Base-by-base conservation (phyloP, 768 basidiomycete genomes). In the Termitomyces sp. region DNA sequence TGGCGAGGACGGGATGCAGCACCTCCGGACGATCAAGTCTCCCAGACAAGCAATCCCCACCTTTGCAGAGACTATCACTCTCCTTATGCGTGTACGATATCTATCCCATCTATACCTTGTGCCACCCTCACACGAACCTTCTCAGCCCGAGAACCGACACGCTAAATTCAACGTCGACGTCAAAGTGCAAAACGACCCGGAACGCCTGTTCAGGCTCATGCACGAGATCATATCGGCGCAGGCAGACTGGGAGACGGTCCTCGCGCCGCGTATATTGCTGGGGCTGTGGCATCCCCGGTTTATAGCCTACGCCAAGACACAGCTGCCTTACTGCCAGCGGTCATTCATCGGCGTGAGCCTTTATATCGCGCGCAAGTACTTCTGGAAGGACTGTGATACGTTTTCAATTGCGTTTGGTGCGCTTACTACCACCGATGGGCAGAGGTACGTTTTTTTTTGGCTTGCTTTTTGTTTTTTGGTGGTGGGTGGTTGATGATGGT, bases 221-320 rank as follows among this genome's bases (percentile, higher is more conserved):
- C 82, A 91, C 75, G 72, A 74, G 45, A 78, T 82, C 60, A 86
- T 96, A 61, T 78, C 83, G 14, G 67, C 79, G 7, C 84, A 94
- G 62, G 78, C 83, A 1, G 77, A 83, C 36, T 96, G 89, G 90
- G 83, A 93, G 73, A 86, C 83, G 8, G 72, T 67, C 43, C 85
- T 96, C 56, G 92, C 89, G 1, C 93, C 92, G 0, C 83, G 94
- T 17, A 85, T 94, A 68, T 75, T 94, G 8, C 79, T 93, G 59
- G 92, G 91, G 5, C 79, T 95, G 12, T 94, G 92, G 92, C 94
- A 99, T 76, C 94, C 97, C 8, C 84, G 86, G 55, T 99, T 96
- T 78, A 76, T 98, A 49, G 77, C 76, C 6, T 85, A 85, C 43
- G 96, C 96, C 5, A 86, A 87, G 74, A 76, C 76, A 25, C 80